Percentiles rank a stretch among this genome's conserved stretches.
Evolutionary conservation across 345 rosid species (phyloP).

Genomic region (Acer campestre): DNA sequence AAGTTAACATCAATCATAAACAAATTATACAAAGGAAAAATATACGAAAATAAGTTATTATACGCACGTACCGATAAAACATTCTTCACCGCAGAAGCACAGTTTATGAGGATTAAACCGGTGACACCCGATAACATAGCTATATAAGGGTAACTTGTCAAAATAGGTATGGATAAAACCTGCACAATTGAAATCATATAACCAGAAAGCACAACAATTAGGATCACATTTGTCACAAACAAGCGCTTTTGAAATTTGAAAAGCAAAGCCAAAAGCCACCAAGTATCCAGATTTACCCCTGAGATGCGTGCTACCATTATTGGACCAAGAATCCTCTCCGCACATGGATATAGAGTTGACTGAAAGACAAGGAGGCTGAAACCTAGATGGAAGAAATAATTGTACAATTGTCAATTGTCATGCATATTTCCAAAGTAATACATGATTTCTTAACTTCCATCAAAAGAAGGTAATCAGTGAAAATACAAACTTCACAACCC

Average conservation of each 20-base stretch:
- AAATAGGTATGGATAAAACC: slow-evolving; percentile 53
- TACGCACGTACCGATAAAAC: slow-evolving; percentile 57
- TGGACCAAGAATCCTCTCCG: slow-evolving; percentile 71
- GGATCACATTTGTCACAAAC: background rate
- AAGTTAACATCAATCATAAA: background rate
- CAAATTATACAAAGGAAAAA: too few relatives aligned
- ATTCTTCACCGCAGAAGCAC: slow-evolving; percentile 69
- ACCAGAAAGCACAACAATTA: slow-evolving; percentile 5
- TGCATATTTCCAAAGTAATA: background rate
- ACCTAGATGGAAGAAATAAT: slow-evolving; percentile 44
- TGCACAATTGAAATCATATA: slow-evolving; percentile 32
- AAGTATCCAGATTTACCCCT: slow-evolving; percentile 51
- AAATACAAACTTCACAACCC: slow-evolving; percentile 21
- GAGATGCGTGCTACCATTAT: slow-evolving; percentile 50
- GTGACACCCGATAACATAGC: slow-evolving; percentile 67
- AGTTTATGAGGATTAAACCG: slow-evolving; percentile 52
- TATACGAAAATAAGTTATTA: too few relatives aligned
- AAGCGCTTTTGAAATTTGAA: background rate
- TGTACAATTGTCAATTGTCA: slow-evolving; percentile 19
- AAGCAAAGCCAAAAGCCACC: background rate
- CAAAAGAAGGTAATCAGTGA: too few relatives aligned
- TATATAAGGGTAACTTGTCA: slow-evolving; percentile 67
- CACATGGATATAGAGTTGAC: slow-evolving; percentile 56
- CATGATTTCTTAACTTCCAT: background rate
- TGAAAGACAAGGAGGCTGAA: slow-evolving; percentile 79